Evolutionary conservation across 768 basidiomycete species (phyloP), one percentile per base, ranked within the genome.

Genomic region (Pluteus cervinus): DNA sequence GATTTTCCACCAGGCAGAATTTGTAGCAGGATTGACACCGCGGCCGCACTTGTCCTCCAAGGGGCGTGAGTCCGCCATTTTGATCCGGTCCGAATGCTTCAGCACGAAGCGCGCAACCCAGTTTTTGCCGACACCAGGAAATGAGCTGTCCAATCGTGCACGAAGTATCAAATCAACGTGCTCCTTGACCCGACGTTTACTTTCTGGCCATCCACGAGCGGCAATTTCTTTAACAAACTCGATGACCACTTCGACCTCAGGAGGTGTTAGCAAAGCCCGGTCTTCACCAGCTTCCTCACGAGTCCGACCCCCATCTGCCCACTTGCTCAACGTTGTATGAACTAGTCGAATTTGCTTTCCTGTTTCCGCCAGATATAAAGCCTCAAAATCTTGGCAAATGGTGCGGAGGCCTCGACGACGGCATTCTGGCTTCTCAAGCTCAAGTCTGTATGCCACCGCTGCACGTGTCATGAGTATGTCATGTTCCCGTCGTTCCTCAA

Each of bases 121-220:
- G 11, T 62, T 52, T 16, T 53, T 50, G 1, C 66, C 63, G 24
- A 68, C 55, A 25, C 63, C 31, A 4, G 55, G 62, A 36, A 63
- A 66, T 16, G 20, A 24, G 15, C 25, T 23, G 12, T 45, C 43
- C 16, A 46, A 38, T 3, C 35, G 39, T 5, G 53, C 48, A 11
- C 40, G 21, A 14, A 33, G 39, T 6, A 55, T 47, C 4, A 45
- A 24, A 39, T 58, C 43, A 14, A 52, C 55, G 41, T 51, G 44
- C 26, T 51, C 46, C 28, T 48, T 43, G n/a, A 62, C 36, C 12
- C 42, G 17, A 16, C 25, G 18, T 28, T 57, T 56, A 28, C 33
- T 55, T 11, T 54, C 45, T 7, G 53, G 57, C 35, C 58, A 58
- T 11, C 55, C 54, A 25, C 20, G 30, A 14, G 48, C 33, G 11